Conservation (phyloP, 495 filamentous ascomycete genomes). For the Annulohypoxylon moriforme region DNA sequence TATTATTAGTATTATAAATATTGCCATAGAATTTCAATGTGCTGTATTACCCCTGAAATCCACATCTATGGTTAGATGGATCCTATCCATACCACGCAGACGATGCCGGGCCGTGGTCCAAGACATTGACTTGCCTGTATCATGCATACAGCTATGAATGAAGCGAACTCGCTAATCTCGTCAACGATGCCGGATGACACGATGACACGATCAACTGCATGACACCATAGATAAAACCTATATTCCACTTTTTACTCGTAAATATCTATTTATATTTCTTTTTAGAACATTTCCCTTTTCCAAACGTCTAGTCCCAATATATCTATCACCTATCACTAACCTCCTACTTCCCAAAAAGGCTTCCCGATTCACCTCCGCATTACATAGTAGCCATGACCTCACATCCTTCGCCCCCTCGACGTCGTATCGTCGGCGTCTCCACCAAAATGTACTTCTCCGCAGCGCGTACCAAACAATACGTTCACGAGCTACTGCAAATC, state of each 20-base stretch:
- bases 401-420: constrained; percentile 58
- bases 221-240: background rate
- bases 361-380: background rate
- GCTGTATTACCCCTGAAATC: background rate
- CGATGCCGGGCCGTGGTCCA: too few relatives aligned
- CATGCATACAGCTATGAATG: background rate
- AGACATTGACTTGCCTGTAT: too few relatives aligned
- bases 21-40: too few relatives aligned
- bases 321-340: background rate
- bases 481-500: constrained; percentile 65
- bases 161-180: constrained; percentile 6
- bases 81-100: too few relatives aligned
- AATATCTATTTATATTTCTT: background rate
- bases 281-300: background rate
- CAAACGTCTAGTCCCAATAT: background rate
- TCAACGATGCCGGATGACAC: constrained; percentile 1
- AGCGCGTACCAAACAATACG: constrained; percentile 70
- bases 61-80: background rate
- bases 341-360: background rate
- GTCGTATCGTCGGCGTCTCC: constrained; percentile 79
- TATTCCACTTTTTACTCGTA: background rate
- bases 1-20: too few relatives aligned
- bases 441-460: constrained; percentile 88
- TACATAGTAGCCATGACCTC: constrained; percentile 38
- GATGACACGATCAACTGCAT: background rate